Percentiles rank a stretch among this genome's conserved stretches.
Conservation (phyloP, 1,284 basidiomycete species). For the Microbotryum intermedium region DNA sequence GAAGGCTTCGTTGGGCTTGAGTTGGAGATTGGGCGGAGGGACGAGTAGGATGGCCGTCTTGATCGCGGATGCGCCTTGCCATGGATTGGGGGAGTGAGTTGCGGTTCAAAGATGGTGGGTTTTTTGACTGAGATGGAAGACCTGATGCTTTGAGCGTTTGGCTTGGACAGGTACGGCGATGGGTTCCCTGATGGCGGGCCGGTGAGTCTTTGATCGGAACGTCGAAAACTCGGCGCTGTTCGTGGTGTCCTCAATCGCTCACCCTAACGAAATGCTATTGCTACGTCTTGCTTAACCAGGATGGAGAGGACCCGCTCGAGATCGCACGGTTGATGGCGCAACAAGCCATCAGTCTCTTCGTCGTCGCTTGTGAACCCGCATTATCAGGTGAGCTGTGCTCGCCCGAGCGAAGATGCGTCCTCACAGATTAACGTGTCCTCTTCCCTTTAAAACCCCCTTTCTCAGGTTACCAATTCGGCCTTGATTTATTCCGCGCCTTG, state of each 20-base stretch:
- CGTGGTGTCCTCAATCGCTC: no score
- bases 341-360: slow-evolving; percentile 83
- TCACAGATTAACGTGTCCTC: neutral
- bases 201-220: slow-evolving; percentile 21
- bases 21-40: slow-evolving; percentile 63
- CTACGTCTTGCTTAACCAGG: no score
- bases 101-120: neutral
- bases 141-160: neutral
- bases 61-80: slow-evolving; percentile 91
- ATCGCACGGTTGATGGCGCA: slow-evolving; percentile 82
- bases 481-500: slow-evolving; percentile 88
- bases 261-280: no score
- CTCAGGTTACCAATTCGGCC: slow-evolving; percentile 39
- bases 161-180: slow-evolving; percentile 54
- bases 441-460: slow-evolving; percentile 7
- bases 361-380: slow-evolving; percentile 96
- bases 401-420: no score
- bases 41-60: slow-evolving; percentile 76
- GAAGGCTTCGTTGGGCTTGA: slow-evolving; percentile 70
- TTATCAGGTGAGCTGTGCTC: slow-evolving; percentile 81
- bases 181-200: slow-evolving; percentile 48
- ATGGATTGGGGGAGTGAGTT: slow-evolving; percentile 71
- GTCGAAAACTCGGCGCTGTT: no score
- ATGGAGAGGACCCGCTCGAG: slow-evolving; percentile 67
- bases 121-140: neutral